Evolutionary conservation across 2,329 filamentous ascomycete species (phyloP), one percentile per base, ranked within the genome.

Genomic region (Colletotrichum somersetense): DNA sequence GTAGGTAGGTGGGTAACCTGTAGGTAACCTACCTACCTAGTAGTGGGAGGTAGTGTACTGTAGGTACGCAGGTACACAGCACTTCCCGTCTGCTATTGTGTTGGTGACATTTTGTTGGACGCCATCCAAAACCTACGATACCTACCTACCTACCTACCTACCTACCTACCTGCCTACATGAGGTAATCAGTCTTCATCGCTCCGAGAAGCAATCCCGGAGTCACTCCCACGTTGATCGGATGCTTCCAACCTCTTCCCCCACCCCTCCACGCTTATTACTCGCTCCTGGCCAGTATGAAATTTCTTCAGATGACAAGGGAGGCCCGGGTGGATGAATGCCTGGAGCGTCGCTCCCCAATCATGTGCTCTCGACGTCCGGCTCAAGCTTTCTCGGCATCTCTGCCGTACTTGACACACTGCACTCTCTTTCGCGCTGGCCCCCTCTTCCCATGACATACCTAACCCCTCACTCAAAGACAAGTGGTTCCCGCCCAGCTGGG

Each of bases 241-340:
- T 61, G 38, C 52, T 64, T 55, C 42, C 53, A 38, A 10, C 33
- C 59, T 46, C 65, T 35, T 53, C 56, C 55, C 58, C 57, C 48
- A 50, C 59, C 62, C 40, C 23, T 69, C 23, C 20, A 35, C 58
- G 18, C 35, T 59, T 50, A 64, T 33, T 26, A 33, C 33, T 40
- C 23, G 44, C 46, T 64, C 61, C 66, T 69, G 26, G 62, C 66
- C 59, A 53, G 56, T 64, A 55, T 53, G 44, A n/a, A 23, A 14
- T n/a, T 48, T 57, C 33, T 61, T 70, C 66, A 66, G 66, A 69
- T 72, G 59, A 72, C 35, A 14, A 56, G 40, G 59, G 38, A 50
- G 38, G 38, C 48, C 40, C 35, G 48, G 12, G 38, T 55, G 18
- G 14, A 58, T 53, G 61, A 16, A 50, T 10, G 38, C 48, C 38